phyloP scores from a whole-genome alignment of 495 filamentous ascomycete species.

The Monascus purpureus region DNA sequence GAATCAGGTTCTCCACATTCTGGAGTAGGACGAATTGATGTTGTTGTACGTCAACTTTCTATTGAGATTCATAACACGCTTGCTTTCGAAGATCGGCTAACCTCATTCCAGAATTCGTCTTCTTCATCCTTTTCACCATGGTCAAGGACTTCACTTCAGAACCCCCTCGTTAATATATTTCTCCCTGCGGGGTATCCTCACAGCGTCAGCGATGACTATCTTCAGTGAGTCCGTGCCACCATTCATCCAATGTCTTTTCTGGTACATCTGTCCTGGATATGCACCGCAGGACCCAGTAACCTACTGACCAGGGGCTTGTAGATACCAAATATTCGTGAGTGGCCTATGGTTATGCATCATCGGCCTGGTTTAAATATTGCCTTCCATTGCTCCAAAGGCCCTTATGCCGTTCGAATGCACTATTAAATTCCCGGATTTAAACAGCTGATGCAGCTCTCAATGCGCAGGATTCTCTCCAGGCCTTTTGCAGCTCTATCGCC shows the following conservation, averaged over 20 bases:
- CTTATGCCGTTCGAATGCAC: no score
- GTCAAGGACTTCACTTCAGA: slow-evolving; percentile 17
- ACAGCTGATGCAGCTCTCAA: background rate
- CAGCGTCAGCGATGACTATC: slow-evolving; percentile 81
- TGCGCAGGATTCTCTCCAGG: slow-evolving; percentile 77
- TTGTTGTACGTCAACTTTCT: slow-evolving; percentile 12
- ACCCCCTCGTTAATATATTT: slow-evolving; percentile 42
- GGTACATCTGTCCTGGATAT: background rate
- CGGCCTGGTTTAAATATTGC: no score
- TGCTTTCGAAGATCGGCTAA: no score
- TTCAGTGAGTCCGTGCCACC: slow-evolving; percentile 42
- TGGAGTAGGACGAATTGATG: slow-evolving; percentile 12
- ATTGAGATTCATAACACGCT: no score
- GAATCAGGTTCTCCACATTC: slow-evolving; percentile 3
- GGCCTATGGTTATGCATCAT: no score
- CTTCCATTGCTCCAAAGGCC: no score
- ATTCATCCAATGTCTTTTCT: background rate
- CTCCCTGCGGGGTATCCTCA: slow-evolving; percentile 88
- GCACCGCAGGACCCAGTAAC: background rate
- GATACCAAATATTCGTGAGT: slow-evolving; percentile 55
- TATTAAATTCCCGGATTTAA: no score
- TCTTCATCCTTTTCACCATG: slow-evolving; percentile 10
- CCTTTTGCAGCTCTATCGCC: slow-evolving; percentile 88
- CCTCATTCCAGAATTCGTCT: slow-evolving; percentile 5
- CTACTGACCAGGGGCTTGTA: slow-evolving; percentile 13